Conservation (phyloP, 1,139 yeast species). For the Suhomyces terraborum region DNA sequence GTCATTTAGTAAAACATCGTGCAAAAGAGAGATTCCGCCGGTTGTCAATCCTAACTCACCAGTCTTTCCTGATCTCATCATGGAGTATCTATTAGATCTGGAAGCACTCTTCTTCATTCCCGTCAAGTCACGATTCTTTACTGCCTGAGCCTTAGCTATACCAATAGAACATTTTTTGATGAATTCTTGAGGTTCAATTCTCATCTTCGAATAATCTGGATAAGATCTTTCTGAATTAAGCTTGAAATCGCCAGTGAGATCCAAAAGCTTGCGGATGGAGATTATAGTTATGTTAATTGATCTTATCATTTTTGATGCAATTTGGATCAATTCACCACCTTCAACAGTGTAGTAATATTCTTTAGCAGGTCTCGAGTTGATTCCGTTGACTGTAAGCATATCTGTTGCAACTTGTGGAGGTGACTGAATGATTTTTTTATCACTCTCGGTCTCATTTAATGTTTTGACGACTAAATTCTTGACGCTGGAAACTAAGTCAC, state of each 20-base stretch:
- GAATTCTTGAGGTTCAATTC: constrained; percentile 64
- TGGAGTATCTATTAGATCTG: constrained; percentile 52
- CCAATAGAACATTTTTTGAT: constrained; percentile 65
- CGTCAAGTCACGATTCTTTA: constrained; percentile 29
- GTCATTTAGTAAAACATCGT: constrained; percentile 48
- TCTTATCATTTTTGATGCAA: constrained; percentile 65
- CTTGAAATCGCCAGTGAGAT: constrained; percentile 71
- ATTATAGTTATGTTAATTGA: constrained; percentile 53
- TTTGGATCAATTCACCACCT: constrained; percentile 64
- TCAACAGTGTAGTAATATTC: constrained; percentile 62
- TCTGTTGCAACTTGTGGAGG: constrained; percentile 5
- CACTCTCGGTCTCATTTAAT: constrained; percentile 40
- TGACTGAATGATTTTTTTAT: constrained; percentile 15
- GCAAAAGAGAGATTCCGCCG: constrained; percentile 59
- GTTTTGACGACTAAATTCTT: constrained; percentile 62
- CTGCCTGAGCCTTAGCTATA: constrained; percentile 45
- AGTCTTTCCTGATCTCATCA: constrained; percentile 59
- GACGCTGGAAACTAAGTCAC: constrained; percentile 65
- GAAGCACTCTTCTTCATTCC: constrained; percentile 16
- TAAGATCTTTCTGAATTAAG: constrained; percentile 66
- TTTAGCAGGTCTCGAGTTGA: constrained; percentile 12
- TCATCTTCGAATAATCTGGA: constrained; percentile 65
- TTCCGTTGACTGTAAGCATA: constrained; percentile 4
- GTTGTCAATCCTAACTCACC: constrained; percentile 55
- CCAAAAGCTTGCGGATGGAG: constrained; percentile 44